phyloP scores from a whole-genome alignment of 1,284 basidiomycete genomes.

The Cryptococcus sp. region DNA sequence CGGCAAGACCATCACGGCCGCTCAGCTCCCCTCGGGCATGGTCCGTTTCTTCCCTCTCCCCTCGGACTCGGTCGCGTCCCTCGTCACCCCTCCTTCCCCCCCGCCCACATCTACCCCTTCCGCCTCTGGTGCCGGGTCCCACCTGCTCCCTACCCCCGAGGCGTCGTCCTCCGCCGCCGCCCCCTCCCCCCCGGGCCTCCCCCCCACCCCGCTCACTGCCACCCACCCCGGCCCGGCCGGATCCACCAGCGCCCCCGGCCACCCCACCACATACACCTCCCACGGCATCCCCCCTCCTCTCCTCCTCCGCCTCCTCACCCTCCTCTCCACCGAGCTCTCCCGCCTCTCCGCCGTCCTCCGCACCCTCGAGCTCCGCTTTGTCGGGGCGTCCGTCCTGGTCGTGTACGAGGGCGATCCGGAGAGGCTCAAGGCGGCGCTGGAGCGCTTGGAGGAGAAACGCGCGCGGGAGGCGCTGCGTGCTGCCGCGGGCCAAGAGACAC shows the following conservation, averaged over 20 bases:
- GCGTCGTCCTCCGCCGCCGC: slow-evolving; percentile 30
- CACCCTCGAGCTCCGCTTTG: slow-evolving; percentile 68
- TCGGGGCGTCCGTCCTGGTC: slow-evolving; percentile 75
- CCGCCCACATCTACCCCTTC: slow-evolving; percentile 26
- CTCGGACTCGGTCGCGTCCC: slow-evolving; percentile 21
- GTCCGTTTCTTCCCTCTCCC: slow-evolving; percentile 70
- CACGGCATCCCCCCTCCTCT: slow-evolving; percentile 57
- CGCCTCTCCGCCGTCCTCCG: slow-evolving; percentile 58
- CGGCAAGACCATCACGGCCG: slow-evolving; percentile 68
- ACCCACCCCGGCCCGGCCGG: background rate
- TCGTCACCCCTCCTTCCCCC: slow-evolving; percentile 15
- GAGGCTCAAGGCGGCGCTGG: slow-evolving; percentile 53
- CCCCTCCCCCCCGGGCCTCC: slow-evolving; percentile 4
- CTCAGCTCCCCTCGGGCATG: slow-evolving; percentile 70
- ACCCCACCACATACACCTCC: slow-evolving; percentile 15
- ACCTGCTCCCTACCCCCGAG: slow-evolving; percentile 10
- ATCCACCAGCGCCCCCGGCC: slow-evolving; percentile 1
- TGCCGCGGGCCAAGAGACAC: background rate
- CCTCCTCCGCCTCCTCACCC: slow-evolving; percentile 60
- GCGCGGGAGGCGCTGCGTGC: slow-evolving; percentile 30
- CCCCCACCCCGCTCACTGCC: slow-evolving; percentile 18
- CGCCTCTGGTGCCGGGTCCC: background rate
- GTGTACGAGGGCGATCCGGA: slow-evolving; percentile 73
- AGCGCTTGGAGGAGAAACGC: slow-evolving; percentile 42
- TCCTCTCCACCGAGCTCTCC: slow-evolving; percentile 54